Evolutionary conservation across 2,329 filamentous ascomycete genomes (phyloP).

Genomic region (Rhynchosporium graminicola): DNA sequence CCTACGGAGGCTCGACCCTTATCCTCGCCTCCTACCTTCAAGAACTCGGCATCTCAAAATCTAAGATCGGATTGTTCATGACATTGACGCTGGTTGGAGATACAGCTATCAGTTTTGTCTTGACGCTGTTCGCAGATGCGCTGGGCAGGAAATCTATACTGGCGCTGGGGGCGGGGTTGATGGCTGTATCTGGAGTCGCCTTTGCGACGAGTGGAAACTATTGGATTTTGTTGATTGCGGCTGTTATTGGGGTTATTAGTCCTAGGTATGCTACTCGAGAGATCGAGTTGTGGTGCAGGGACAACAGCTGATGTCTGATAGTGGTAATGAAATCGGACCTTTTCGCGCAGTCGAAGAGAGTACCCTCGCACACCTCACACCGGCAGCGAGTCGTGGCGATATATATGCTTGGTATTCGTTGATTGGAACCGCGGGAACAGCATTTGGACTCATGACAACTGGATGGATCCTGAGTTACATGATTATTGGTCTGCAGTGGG

Average conservation of each 20-base stretch:
- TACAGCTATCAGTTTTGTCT: conserved; percentile 56
- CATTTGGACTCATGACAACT: conserved; percentile 58
- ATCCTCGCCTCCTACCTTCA: conserved; percentile 59
- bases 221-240: conserved; percentile 58
- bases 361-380: conserved; percentile 57
- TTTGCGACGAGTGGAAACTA: conserved; percentile 57
- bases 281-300: not conserved
- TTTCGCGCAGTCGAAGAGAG: conserved; percentile 65
- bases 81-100: conserved; percentile 63
- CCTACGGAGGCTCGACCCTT: conserved; percentile 60
- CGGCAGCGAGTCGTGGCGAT: conserved; percentile 49
- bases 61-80: conserved; percentile 63
- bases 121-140: conserved; percentile 60
- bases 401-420: conserved; percentile 65
- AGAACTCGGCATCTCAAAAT: conserved; percentile 51
- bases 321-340: conserved; percentile 64
- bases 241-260: conserved; percentile 63
- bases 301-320: conserved; percentile 32
- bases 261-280: conserved; percentile 44
- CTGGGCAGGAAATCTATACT: conserved; percentile 57
- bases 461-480: conserved; percentile 61
- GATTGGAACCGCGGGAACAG: conserved; percentile 59
- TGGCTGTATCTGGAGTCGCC: conserved; percentile 55
- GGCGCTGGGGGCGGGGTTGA: conserved; percentile 54
- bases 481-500: conserved; percentile 46